A percentile compares a stretch with the other conserved stretches of the same genome.
Evolutionary conservation across 2,329 filamentous ascomycete genomes (phyloP).

Genomic region (Bipolaris zeicola): DNA sequence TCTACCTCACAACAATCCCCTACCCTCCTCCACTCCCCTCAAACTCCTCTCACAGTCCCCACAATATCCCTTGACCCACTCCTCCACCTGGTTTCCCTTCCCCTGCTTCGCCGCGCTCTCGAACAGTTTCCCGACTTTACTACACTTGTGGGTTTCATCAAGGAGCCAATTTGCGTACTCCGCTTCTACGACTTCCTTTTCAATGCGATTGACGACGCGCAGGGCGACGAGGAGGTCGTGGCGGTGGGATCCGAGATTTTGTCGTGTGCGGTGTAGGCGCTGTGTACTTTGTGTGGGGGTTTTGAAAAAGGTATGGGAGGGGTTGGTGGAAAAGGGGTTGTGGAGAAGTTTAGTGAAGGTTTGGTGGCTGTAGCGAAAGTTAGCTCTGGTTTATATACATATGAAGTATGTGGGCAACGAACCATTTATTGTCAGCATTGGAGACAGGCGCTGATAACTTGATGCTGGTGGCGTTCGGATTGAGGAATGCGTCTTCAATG

Average conservation of each 20-base stretch:
- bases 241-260: slow-evolving; percentile 80
- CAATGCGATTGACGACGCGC: slow-evolving; percentile 85
- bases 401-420: background rate
- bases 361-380: slow-evolving; percentile 34
- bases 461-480: slow-evolving; percentile 42
- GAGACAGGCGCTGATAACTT: slow-evolving; percentile 24
- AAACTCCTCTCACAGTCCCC: slow-evolving; percentile 60
- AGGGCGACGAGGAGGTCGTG: slow-evolving; percentile 92
- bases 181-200: slow-evolving; percentile 80
- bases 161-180: slow-evolving; percentile 94
- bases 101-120: slow-evolving; percentile 43
- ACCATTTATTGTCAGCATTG: slow-evolving; percentile 38
- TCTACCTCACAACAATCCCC: background rate
- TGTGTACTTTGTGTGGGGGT: slow-evolving; percentile 48
- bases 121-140: slow-evolving; percentile 61
- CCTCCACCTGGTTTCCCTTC: slow-evolving; percentile 54
- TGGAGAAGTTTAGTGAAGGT: slow-evolving; percentile 46
- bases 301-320: slow-evolving; percentile 27
- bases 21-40: slow-evolving; percentile 12
- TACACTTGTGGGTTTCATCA: slow-evolving; percentile 78
- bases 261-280: slow-evolving; percentile 76
- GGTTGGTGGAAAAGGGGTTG: slow-evolving; percentile 23
- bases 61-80: slow-evolving; percentile 67
- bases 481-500: slow-evolving; percentile 67
- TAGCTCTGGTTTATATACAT: slow-evolving; percentile 7